Percentiles rank a stretch among this genome's conserved stretches.
phyloP scores from a whole-genome alignment of 768 basidiomycete genomes.

The Paxillus involutus region DNA sequence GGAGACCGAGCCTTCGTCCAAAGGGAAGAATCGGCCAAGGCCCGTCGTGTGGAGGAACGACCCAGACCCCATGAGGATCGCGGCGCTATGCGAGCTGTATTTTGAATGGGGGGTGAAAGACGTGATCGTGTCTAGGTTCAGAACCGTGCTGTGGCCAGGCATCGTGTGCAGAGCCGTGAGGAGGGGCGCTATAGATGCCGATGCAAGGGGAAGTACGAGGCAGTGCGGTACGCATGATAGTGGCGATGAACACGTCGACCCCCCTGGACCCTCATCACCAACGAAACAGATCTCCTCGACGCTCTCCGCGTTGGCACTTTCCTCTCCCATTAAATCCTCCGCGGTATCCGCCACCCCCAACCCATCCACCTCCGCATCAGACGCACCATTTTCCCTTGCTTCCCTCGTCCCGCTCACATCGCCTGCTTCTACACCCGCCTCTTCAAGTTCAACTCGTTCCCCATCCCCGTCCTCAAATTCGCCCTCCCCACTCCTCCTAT shows the following conservation, averaged over 20 bases:
- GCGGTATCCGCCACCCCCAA: not conserved
- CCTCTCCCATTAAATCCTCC: constrained; percentile 16
- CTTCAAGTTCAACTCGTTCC: not conserved
- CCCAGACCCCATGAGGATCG: constrained; percentile 69
- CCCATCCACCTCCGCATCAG: not conserved
- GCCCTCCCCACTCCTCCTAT: constrained; percentile 51
- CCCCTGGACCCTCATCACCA: constrained; percentile 9
- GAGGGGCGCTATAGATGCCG: constrained; percentile 54
- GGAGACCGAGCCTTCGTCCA: constrained; percentile 42
- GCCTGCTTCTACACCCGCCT: not conserved
- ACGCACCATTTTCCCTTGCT: constrained; percentile 13
- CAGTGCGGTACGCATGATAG: not conserved
- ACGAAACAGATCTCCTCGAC: constrained; percentile 12
- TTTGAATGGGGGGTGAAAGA: constrained; percentile 93
- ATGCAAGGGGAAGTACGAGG: constrained; percentile 23
- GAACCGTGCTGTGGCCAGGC: constrained; percentile 79
- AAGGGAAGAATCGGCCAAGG: constrained; percentile 33
- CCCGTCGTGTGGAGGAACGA: constrained; percentile 53
- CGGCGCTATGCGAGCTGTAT: constrained; percentile 78
- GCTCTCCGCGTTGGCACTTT: constrained; percentile 14
- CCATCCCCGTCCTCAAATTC: constrained; percentile 25
- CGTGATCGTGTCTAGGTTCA: constrained; percentile 79
- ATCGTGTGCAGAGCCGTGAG: constrained; percentile 70
- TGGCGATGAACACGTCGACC: not conserved
- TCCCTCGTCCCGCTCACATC: constrained; percentile 1